Conservation (phyloP, 495 filamentous ascomycete species). For the Xylaria acuta region DNA sequence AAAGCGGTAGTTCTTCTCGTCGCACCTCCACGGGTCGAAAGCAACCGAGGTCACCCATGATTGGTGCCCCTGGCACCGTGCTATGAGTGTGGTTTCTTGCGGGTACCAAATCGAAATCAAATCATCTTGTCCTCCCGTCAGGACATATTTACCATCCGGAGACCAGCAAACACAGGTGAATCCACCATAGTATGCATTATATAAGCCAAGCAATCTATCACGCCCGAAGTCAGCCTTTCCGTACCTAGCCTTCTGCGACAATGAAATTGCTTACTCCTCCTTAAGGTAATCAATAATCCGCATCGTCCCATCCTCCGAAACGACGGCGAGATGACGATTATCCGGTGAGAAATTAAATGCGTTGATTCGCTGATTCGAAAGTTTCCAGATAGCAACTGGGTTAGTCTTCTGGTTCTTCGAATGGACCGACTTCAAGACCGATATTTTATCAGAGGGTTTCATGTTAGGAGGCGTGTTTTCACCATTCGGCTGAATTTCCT, state of each 20-base stretch:
- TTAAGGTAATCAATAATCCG: conserved; percentile 89
- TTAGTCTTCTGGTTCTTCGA: conserved; percentile 94
- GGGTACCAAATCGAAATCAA: conserved; percentile 93
- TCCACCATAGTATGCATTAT: conserved; percentile 90
- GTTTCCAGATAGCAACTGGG: conserved; percentile 87
- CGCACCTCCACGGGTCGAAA: conserved; percentile 96
- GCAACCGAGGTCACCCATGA: conserved; percentile 94
- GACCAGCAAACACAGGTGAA: conserved; percentile 96
- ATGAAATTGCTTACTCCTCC: conserved; percentile 71
- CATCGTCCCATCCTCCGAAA: conserved; percentile 88
- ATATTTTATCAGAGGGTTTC: conserved; percentile 51
- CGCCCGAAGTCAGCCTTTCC: background rate
- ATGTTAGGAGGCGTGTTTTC: conserved; percentile 50
- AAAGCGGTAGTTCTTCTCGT: conserved; percentile 91
- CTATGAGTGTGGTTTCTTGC: conserved; percentile 81
- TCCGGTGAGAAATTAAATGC: conserved; percentile 91
- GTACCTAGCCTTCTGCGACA: conserved; percentile 24
- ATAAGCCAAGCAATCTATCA: conserved; percentile 77
- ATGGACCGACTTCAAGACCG: conserved; percentile 84
- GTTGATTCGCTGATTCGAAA: conserved; percentile 87
- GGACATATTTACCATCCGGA: conserved; percentile 92
- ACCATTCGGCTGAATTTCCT: conserved; percentile 44
- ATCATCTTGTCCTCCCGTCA: conserved; percentile 96
- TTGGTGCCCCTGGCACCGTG: conserved; percentile 89
- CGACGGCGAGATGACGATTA: conserved; percentile 83